A percentile compares a stretch with the other conserved stretches of the same genome.
These are phyloP conservation scores for Starmerella apicola DNA, from an alignment of 805 yeast species.

Conservation along the genomic window DNA sequence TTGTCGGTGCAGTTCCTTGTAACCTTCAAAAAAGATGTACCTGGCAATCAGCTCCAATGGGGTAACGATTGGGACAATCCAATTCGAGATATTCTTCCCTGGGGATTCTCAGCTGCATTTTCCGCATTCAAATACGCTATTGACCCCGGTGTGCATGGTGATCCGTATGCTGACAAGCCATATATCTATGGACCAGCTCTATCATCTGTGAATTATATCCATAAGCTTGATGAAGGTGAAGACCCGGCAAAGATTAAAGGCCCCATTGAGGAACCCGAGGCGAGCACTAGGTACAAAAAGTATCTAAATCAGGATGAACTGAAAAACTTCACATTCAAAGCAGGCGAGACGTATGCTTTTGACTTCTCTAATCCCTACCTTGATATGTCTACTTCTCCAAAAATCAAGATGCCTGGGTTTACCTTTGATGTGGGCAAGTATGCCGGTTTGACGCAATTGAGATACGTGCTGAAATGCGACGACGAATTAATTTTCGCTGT, in stretches of 20 bases:
- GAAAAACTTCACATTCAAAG: slow-evolving; percentile 31
- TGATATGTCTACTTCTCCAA: slow-evolving; percentile 39
- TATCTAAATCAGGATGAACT: slow-evolving; percentile 34
- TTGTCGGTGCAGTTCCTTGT: slow-evolving; percentile 33
- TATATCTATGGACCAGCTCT: slow-evolving; percentile 50
- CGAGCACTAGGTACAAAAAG: slow-evolving; percentile 32
- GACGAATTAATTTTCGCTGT: slow-evolving; percentile 23
- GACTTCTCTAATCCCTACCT: slow-evolving; percentile 46
- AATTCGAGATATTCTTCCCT: slow-evolving; percentile 45
- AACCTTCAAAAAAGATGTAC: slow-evolving; percentile 33
- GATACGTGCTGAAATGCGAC: slow-evolving; percentile 27
- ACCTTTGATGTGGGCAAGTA: slow-evolving; percentile 29
- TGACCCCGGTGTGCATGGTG: slow-evolving; percentile 56
- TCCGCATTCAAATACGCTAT: slow-evolving; percentile 44
- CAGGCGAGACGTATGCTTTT: slow-evolving; percentile 33
- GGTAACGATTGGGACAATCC: slow-evolving; percentile 60
- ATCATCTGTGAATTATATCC: slow-evolving; percentile 41
- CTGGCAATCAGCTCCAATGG: slow-evolving; percentile 45
- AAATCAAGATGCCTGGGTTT: slow-evolving; percentile 41
- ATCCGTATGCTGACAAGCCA: slow-evolving; percentile 48
- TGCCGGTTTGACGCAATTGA: slow-evolving; percentile 28
- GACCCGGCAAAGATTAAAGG: slow-evolving; percentile 5
- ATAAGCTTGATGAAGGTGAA: slow-evolving; percentile 4
- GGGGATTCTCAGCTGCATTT: slow-evolving; percentile 42
- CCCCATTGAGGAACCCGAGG: slow-evolving; percentile 21